Evolutionary conservation across 2,329 filamentous ascomycete genomes (phyloP).

Genomic region (Lecanicillium sp.): DNA sequence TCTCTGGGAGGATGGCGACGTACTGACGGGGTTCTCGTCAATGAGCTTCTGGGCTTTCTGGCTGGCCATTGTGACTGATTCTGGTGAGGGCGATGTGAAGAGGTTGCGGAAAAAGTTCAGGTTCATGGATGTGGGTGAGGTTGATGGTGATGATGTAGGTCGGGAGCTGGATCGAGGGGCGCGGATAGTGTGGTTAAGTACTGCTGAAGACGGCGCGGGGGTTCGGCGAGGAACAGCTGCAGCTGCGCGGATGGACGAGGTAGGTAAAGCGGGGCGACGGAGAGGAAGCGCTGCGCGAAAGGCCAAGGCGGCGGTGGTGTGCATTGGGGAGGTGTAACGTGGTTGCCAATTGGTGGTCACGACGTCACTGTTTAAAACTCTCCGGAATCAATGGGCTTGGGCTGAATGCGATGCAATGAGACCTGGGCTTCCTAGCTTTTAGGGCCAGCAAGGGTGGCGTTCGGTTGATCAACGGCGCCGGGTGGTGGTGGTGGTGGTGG

Average conservation of each 20-base stretch:
- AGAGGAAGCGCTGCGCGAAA: not conserved
- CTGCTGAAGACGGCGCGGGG: not conserved
- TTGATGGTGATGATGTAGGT: not conserved
- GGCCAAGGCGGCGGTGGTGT: not conserved
- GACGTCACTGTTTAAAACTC: no score
- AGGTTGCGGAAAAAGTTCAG: conserved; percentile 67
- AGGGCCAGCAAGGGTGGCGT: no score
- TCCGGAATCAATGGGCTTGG: not conserved
- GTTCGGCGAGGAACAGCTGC: not conserved
- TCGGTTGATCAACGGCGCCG: no score
- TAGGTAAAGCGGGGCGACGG: conserved; percentile 5
- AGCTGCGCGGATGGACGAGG: not conserved
- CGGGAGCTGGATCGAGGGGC: not conserved
- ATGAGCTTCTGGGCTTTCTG: conserved; percentile 81
- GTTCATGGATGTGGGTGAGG: conserved; percentile 42
- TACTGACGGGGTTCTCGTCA: conserved; percentile 80
- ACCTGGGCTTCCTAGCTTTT: no score
- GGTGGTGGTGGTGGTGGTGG: not conserved
- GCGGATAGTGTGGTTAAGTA: not conserved
- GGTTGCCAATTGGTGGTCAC: no score
- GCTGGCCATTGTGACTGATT: conserved; percentile 71
- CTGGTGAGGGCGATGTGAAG: conserved; percentile 55
- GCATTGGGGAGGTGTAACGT: no score
- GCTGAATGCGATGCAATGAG: conserved; percentile 12
- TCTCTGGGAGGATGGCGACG: conserved; percentile 26